Conservation (phyloP, 805 yeast genomes). For the Hanseniaspora occidentalis region DNA sequence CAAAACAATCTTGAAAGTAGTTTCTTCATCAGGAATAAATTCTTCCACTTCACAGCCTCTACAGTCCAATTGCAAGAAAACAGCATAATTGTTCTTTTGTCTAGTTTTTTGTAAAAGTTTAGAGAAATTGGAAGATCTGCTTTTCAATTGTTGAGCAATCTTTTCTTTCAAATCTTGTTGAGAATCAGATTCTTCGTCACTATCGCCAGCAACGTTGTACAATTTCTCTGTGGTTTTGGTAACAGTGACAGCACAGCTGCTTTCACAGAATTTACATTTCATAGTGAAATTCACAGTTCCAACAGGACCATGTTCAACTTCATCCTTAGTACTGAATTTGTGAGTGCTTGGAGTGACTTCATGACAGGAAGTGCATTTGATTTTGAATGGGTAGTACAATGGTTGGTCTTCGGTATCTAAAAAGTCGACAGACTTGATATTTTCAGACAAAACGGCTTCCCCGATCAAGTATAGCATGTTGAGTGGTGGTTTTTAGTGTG, state of each 20-base stretch:
- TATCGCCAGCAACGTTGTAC: constrained; percentile 11
- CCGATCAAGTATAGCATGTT: constrained; percentile 19
- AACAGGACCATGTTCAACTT: constrained; percentile 45
- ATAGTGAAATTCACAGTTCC: constrained; percentile 80
- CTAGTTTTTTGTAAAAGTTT: constrained; percentile 19
- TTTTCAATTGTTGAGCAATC: neutral
- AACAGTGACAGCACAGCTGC: constrained; percentile 18
- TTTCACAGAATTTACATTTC: constrained; percentile 55
- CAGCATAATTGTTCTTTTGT: constrained; percentile 11
- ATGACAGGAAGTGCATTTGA: constrained; percentile 70
- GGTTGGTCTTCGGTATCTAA: constrained; percentile 46
- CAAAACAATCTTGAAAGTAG: constrained; percentile 13
- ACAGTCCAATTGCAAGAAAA: constrained; percentile 60
- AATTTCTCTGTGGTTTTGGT: constrained; percentile 15
- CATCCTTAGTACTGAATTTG: constrained; percentile 57
- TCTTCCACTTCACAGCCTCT: constrained; percentile 70
- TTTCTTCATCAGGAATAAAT: constrained; percentile 43
- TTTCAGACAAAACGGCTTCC: constrained; percentile 24
- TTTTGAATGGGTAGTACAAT: constrained; percentile 61
- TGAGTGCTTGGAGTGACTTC: constrained; percentile 50
- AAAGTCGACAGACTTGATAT: constrained; percentile 45
- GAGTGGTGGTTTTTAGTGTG: constrained; percentile 3
- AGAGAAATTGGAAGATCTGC: constrained; percentile 6
- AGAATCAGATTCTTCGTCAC: constrained; percentile 9
- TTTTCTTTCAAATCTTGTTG: neutral